Conservation (phyloP, 2,329 filamentous ascomycete genomes). For the Xylariales sp. region DNA sequence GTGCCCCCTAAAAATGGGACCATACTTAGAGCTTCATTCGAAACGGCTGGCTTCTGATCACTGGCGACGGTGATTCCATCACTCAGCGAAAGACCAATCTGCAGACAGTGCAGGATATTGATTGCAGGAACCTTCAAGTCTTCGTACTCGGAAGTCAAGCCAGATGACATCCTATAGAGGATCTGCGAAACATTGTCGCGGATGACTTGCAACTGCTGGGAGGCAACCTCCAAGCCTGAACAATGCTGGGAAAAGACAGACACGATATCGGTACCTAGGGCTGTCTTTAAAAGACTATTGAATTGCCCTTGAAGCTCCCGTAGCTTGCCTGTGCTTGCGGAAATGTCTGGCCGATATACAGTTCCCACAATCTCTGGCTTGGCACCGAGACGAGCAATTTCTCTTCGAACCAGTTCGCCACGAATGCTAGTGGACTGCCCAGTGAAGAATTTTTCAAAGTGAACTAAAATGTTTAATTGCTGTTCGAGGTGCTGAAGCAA, state of each 20-base stretch:
- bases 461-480: constrained; percentile 55
- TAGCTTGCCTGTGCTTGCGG: constrained; percentile 58
- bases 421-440: constrained; percentile 66
- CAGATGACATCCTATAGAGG: constrained; percentile 58
- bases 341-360: constrained; percentile 64
- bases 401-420: constrained; percentile 55
- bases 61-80: constrained; percentile 33
- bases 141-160: constrained; percentile 73
- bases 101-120: constrained; percentile 74
- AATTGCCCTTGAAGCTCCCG: constrained; percentile 72
- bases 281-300: constrained; percentile 65
- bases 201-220: constrained; percentile 45
- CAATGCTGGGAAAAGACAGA: constrained; percentile 29
- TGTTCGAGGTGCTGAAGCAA: constrained; percentile 50
- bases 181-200: constrained; percentile 62
- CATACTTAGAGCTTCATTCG: constrained; percentile 34
- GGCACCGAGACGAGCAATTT: constrained; percentile 60
- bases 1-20: constrained; percentile 55
- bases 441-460: constrained; percentile 64
- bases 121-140: constrained; percentile 77
- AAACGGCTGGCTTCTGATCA: constrained; percentile 10
- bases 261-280: constrained; percentile 45
- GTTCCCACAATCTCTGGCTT: constrained; percentile 59
- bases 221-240: constrained; percentile 25
- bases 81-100: constrained; percentile 67